Percentiles rank a stretch among this genome's conserved stretches.
These are phyloP conservation scores for Bipolaris zeicola DNA, from an alignment of 2,329 filamentous ascomycete species.

Conservation along the genomic window DNA sequence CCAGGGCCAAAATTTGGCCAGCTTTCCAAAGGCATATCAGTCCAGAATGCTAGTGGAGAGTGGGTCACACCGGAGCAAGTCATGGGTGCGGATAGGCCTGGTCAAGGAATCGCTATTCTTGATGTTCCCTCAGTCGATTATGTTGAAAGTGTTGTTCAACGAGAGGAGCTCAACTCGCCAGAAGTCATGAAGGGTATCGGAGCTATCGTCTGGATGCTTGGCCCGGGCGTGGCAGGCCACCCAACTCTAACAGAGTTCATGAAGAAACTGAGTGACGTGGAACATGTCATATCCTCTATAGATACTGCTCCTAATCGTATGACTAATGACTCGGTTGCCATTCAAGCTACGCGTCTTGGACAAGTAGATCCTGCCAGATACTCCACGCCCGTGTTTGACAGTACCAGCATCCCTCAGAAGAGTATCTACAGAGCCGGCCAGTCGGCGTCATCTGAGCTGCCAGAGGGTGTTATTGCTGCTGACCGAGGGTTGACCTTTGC, in stretches of 20 bases:
- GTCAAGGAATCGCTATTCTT: conserved; percentile 76
- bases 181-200: conserved; percentile 70
- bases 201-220: conserved; percentile 81
- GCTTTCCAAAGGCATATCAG: conserved; percentile 67
- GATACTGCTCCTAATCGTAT: conserved; percentile 79
- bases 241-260: conserved; percentile 72
- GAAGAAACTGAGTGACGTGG: conserved; percentile 61
- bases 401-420: conserved; percentile 54
- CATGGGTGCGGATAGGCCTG: conserved; percentile 68
- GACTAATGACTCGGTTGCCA: conserved; percentile 68
- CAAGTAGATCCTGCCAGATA: conserved; percentile 77
- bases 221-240: conserved; percentile 68
- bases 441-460: conserved; percentile 11
- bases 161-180: conserved; percentile 72
- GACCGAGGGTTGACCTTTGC: conserved; percentile 52
- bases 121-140: conserved; percentile 77
- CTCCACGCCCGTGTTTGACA: conserved; percentile 69
- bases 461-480: conserved; percentile 35
- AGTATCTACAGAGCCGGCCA: conserved; percentile 18
- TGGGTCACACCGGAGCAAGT: conserved; percentile 87
- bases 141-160: conserved; percentile 69
- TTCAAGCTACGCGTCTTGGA: conserved; percentile 70
- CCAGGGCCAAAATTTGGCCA: conserved; percentile 63
- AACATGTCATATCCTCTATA: conserved; percentile 78
- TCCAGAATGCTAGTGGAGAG: conserved; percentile 67